Base-by-base conservation (phyloP, 164 flowering plant genomes). In the Liquidambar formosana region DNA sequence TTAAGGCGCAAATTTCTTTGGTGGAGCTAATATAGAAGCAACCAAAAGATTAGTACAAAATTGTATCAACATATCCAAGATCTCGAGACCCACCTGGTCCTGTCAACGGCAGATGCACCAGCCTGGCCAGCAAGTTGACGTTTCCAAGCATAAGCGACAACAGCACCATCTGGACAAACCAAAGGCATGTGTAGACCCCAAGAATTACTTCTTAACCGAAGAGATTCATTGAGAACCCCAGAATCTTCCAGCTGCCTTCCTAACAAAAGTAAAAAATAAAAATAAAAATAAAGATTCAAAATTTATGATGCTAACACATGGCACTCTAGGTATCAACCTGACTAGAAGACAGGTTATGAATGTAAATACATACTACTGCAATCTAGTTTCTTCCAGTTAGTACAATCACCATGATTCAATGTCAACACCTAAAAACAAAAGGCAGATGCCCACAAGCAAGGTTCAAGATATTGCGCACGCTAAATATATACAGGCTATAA, bases 101-200 rank as follows among this genome's bases (percentile, higher is more conserved):
- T 79, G 68, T 95, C 99, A 65, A 95, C 99, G 1, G 99, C 99
- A 66, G 99, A 93, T 46, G 97, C 97, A 72, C 97, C 99, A 77
- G 99, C 99, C 82, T 95, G 99, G 41, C 99, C 99, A 68, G 99
- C 99, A 66, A 96, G 96, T 73, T 96, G 99, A 15, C 98, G 94
- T 72, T 96, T 96, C 99, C 99, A 96, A 68, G 99, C 99, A 86
- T 96, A 96, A 0, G 99, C 99, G 71, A 96, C 98, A 60, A 96
- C 98, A 41, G 97, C 96, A 25, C 98, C 98, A 78, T 96, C 99
- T 1, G 98, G 99, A 70, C 99, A 96, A 65, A 96, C 96, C 74
- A 96, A 76, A 28, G 99, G 99, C 98, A 96, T 91, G 77, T 96
- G 99, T 76, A 93, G 77, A 45, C 99, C 97, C 99, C 99, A 96